Evolutionary conservation across 164 flowering plant species (phyloP).

Genomic region (Sextonia rubra): DNA sequence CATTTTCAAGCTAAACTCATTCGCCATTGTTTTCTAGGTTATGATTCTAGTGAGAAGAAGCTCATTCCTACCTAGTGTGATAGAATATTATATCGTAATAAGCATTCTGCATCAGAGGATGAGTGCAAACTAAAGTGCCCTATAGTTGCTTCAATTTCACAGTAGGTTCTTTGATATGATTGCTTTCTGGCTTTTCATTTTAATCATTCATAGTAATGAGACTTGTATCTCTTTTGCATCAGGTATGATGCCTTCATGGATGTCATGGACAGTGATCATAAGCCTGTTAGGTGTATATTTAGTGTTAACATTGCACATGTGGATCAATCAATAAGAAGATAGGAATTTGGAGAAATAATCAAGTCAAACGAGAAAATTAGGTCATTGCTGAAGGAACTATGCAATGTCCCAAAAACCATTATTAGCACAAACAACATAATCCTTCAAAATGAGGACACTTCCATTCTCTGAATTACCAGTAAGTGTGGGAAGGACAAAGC

Average conservation of each 20-base stretch:
- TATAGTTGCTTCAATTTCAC: constrained; percentile 52
- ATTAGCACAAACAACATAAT: constrained; percentile 60
- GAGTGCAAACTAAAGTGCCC: constrained; percentile 87
- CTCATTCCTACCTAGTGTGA: constrained; percentile 99
- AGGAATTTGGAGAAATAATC: constrained; percentile 63
- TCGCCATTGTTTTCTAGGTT: constrained; percentile 48
- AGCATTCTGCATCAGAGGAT: constrained; percentile 39
- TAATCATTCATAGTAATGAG: constrained; percentile 5
- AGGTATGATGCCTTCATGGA: constrained; percentile 99
- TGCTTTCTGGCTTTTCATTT: not conserved
- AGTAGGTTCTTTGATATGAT: constrained; percentile 36
- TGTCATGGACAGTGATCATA: constrained; percentile 97
- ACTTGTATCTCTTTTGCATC: constrained; percentile 6
- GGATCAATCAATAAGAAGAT: constrained; percentile 80
- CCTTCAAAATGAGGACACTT: constrained; percentile 70
- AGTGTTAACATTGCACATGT: constrained; percentile 58
- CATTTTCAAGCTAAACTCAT: not conserved
- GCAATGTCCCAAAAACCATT: constrained; percentile 63
- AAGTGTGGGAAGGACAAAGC: constrained; percentile 47
- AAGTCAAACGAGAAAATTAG: constrained; percentile 49
- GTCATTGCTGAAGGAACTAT: constrained; percentile 41
- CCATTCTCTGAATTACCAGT: constrained; percentile 61
- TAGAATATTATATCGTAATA: constrained; percentile 85
- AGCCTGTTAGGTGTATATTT: constrained; percentile 88
- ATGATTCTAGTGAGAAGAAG: constrained; percentile 99